Conservation (phyloP, 1,284 basidiomycete species). For the Lentinus polychrous region DNA sequence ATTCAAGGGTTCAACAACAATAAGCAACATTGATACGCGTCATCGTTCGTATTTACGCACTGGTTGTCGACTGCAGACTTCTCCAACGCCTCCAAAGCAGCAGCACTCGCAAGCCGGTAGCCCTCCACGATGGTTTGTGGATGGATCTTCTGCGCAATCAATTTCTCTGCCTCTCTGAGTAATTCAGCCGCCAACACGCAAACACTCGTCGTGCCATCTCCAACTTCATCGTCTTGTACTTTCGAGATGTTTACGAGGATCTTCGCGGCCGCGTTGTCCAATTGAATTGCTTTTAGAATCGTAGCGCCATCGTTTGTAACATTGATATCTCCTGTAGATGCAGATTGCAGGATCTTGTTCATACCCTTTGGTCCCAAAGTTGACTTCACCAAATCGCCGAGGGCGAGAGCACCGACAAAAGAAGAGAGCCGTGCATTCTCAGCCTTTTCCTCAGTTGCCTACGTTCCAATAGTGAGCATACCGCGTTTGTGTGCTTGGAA, state of each 20-base stretch:
- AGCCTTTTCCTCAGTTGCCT: conserved; percentile 97
- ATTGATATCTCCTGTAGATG: conserved; percentile 86
- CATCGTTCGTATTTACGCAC: conserved; percentile 36
- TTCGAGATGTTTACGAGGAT: conserved; percentile 99
- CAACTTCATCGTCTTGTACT: conserved; percentile 98
- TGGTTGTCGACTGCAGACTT: conserved; percentile 78
- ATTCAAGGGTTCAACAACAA: conserved; percentile 1
- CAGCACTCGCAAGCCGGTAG: conserved; percentile 86
- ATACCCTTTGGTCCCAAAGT: conserved; percentile 97
- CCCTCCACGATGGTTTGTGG: conserved; percentile 99
- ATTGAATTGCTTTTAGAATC: conserved; percentile 93
- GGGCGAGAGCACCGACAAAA: conserved; percentile 93
- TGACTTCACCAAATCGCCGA: conserved; percentile 97
- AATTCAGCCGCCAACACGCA: conserved; percentile 92
- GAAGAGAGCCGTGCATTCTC: conserved; percentile 98
- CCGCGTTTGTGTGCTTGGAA: not conserved
- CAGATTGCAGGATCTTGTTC: conserved; percentile 95
- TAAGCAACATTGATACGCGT: not conserved
- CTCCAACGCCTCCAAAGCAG: conserved; percentile 83
- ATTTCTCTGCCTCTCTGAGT: conserved; percentile 91
- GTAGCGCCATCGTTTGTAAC: conserved; percentile 99
- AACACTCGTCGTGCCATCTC: conserved; percentile 95
- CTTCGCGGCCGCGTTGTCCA: conserved; percentile 98
- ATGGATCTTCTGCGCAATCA: conserved; percentile 91
- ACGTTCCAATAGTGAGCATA: conserved; percentile 5